These are phyloP conservation scores for Pezicula rhizophila DNA, from an alignment of 2,329 filamentous ascomycete species.

Conservation along the genomic window DNA sequence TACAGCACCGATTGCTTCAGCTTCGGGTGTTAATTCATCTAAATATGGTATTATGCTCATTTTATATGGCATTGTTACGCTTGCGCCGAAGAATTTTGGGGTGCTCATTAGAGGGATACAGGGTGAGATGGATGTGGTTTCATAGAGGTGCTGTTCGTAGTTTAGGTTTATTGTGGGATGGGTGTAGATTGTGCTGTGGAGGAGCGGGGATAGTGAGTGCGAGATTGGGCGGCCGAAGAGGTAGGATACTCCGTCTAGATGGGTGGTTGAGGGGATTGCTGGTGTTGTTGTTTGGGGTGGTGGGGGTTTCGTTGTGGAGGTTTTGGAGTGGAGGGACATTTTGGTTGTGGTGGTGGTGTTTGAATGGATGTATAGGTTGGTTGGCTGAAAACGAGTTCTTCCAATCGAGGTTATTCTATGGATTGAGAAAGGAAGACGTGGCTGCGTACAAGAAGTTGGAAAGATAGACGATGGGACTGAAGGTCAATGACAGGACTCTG, in stretches of 20 bases:
- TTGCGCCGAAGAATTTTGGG: constrained; percentile 59
- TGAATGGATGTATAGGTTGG: neutral
- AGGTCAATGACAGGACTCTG: too few species aligned
- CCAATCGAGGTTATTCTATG: too few species aligned
- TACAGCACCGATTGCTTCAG: constrained; percentile 66
- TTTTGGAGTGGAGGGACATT: constrained; percentile 7
- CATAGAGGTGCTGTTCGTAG: constrained; percentile 47
- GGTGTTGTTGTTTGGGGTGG: neutral
- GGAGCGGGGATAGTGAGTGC: constrained; percentile 47
- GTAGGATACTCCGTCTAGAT: constrained; percentile 30
- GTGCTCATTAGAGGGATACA: constrained; percentile 48
- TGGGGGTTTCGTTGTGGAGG: neutral
- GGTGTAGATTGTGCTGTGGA: constrained; percentile 49
- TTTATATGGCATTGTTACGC: constrained; percentile 82
- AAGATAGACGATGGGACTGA: too few species aligned
- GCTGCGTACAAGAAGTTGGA: too few species aligned
- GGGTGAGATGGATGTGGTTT: constrained; percentile 41
- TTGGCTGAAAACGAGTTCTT: neutral
- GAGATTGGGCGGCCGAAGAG: constrained; percentile 52
- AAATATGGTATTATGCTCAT: constrained; percentile 68
- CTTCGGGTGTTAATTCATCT: constrained; percentile 68
- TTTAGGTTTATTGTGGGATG: constrained; percentile 35
- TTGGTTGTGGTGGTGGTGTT: neutral
- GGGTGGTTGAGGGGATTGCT: constrained; percentile 12
- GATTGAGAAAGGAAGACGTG: too few species aligned